Evolutionary conservation across 441 rosid species (phyloP).

Genomic region (Hypseocharis bilobata): DNA sequence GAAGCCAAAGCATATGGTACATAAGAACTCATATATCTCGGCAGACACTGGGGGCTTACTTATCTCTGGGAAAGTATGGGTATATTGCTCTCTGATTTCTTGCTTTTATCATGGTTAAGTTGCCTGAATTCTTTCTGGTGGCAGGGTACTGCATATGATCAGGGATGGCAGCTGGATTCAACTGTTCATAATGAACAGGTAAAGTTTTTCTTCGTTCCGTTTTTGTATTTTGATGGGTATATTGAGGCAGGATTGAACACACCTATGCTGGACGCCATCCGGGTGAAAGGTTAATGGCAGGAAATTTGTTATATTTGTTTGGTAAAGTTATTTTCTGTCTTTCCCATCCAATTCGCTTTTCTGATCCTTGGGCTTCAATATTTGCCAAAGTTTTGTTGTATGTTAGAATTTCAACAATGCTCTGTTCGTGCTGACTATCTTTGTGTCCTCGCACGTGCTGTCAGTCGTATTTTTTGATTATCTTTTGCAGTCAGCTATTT

Average conservation of each 20-base stretch:
- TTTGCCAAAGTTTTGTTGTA: background rate
- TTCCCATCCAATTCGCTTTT: background rate
- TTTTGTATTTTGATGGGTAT: background rate
- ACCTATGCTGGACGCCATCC: background rate
- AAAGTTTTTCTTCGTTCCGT: conserved; percentile 16
- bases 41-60: conserved; percentile 9
- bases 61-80: conserved; percentile 12
- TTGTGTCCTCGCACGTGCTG: background rate
- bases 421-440: background rate
- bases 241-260: background rate
- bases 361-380: background rate
- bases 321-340: background rate
- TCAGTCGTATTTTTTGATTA: background rate
- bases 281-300: background rate
- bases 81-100: background rate
- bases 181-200: conserved; percentile 69
- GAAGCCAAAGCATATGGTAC: conserved; percentile 58
- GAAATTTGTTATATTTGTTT: background rate
- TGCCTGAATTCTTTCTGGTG: conserved; percentile 26
- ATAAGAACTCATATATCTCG: conserved; percentile 25
- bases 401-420: background rate
- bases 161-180: conserved; percentile 69
- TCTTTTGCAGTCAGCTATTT: background rate
- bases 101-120: conserved; percentile 22
- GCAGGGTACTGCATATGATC: conserved; percentile 77